A percentile compares a stretch with the other conserved stretches of the same genome.
These are phyloP conservation scores for Ceratocystis eucalypticola DNA, from an alignment of 2,329 filamentous ascomycete genomes.

Conservation along the genomic window DNA sequence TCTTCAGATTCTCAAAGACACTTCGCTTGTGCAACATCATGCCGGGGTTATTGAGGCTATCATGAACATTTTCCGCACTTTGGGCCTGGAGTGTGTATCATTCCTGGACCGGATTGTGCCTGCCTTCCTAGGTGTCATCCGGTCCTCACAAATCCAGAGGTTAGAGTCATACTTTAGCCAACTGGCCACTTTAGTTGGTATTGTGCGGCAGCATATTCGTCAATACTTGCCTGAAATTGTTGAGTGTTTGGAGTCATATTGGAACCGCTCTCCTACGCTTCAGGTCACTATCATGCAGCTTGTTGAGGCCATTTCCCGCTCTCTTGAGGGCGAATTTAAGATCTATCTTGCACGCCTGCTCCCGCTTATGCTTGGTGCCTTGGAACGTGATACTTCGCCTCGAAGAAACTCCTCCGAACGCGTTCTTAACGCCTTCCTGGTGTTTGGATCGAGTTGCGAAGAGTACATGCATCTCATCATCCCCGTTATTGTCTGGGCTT, in stretches of 20 bases:
- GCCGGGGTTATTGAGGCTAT: slow-evolving; percentile 92
- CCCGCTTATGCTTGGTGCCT: slow-evolving; percentile 83
- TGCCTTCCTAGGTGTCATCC: slow-evolving; percentile 80
- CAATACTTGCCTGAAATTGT: slow-evolving; percentile 82
- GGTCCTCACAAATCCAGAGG: slow-evolving; percentile 60
- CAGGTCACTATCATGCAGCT: slow-evolving; percentile 85
- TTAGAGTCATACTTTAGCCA: slow-evolving; percentile 97
- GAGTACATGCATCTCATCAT: slow-evolving; percentile 99
- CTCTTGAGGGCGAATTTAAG: slow-evolving; percentile 95
- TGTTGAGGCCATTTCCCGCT: slow-evolving; percentile 85
- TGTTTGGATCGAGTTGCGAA: slow-evolving; percentile 89
- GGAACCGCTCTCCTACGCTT: slow-evolving; percentile 65
- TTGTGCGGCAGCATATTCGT: slow-evolving; percentile 91
- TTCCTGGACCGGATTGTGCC: slow-evolving; percentile 92
- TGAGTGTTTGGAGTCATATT: slow-evolving; percentile 75
- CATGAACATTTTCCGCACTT: slow-evolving; percentile 95
- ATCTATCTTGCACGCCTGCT: slow-evolving; percentile 81
- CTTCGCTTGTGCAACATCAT: slow-evolving; percentile 79
- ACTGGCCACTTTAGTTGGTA: slow-evolving; percentile 79
- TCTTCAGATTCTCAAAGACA: slow-evolving; percentile 80
- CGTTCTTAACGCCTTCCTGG: slow-evolving; percentile 85
- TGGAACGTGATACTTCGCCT: slow-evolving; percentile 69
- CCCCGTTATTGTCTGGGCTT: slow-evolving; percentile 84
- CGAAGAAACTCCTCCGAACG: slow-evolving; percentile 75
- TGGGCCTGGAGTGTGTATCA: slow-evolving; percentile 88